Percentiles rank a stretch among this genome's conserved stretches.
phyloP scores from a whole-genome alignment of 306 rosid species.

The Leucaena leucocephala region DNA sequence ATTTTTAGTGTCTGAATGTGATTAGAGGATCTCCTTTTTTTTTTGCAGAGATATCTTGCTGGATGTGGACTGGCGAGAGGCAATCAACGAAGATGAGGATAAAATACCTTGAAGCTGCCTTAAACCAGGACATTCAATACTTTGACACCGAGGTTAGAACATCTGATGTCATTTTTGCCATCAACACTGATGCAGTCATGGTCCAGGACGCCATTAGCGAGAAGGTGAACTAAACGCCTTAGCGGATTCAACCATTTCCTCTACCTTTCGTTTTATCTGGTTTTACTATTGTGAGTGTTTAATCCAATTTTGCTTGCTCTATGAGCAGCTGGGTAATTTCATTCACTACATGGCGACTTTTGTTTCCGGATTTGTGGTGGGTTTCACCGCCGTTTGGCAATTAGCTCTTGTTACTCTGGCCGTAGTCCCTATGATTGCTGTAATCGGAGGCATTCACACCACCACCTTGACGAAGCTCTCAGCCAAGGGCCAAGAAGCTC shows the following conservation, averaged over 20 bases:
- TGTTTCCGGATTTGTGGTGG: constrained; percentile 88
- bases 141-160: constrained; percentile 87
- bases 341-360: constrained; percentile 91
- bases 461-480: constrained; percentile 77
- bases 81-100: constrained; percentile 90
- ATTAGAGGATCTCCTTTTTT: constrained; percentile 24
- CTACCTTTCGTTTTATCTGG: neutral
- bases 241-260: neutral
- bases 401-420: constrained; percentile 85
- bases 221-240: constrained; percentile 58
- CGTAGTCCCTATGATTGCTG: constrained; percentile 82
- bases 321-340: constrained; percentile 85
- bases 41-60: constrained; percentile 80
- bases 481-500: constrained; percentile 77
- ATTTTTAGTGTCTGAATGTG: constrained; percentile 22
- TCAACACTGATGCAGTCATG: constrained; percentile 82
- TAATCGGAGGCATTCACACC: constrained; percentile 73
- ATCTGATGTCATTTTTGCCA: constrained; percentile 87
- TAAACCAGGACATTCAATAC: constrained; percentile 82
- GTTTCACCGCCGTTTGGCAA: constrained; percentile 95
- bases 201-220: constrained; percentile 94
- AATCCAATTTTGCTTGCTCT: constrained; percentile 11
- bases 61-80: constrained; percentile 97
- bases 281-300: neutral
- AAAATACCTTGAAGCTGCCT: constrained; percentile 78